Percentiles rank a stretch among this genome's conserved stretches.
Evolutionary conservation across 1,284 basidiomycete species (phyloP).

Genomic region (Tilletia indica): DNA sequence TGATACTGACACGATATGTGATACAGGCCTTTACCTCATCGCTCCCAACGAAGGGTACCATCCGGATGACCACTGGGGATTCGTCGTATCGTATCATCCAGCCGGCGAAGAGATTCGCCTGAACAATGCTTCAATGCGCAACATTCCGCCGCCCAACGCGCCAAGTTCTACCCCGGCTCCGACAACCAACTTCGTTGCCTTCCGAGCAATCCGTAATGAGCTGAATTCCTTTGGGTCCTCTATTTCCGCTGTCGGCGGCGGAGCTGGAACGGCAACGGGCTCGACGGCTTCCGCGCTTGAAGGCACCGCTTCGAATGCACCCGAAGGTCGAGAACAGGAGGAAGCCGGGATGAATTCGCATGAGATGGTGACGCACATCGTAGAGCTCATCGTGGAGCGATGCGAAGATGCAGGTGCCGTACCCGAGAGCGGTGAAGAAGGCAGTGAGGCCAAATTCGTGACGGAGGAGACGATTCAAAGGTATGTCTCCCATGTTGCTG

Average conservation of each 20-base stretch:
- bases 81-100: slow-evolving; percentile 39
- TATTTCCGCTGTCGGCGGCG: background rate
- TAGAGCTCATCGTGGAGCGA: slow-evolving; percentile 17
- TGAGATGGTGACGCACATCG: slow-evolving; percentile 18
- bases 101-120: slow-evolving; percentile 26
- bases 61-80: slow-evolving; percentile 48
- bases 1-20: background rate
- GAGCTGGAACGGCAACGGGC: background rate
- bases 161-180: slow-evolving; percentile 18
- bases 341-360: slow-evolving; percentile 17
- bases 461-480: slow-evolving; percentile 42
- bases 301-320: background rate
- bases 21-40: slow-evolving; percentile 37
- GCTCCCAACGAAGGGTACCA: slow-evolving; percentile 42
- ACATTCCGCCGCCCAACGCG: slow-evolving; percentile 26
- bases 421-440: slow-evolving; percentile 22
- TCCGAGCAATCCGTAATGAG: slow-evolving; percentile 45
- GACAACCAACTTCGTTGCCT: slow-evolving; percentile 35
- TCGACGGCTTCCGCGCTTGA: background rate
- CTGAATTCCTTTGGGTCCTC: slow-evolving; percentile 15
- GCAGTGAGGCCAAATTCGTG: slow-evolving; percentile 29
- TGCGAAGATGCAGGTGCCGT: slow-evolving; percentile 33
- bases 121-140: slow-evolving; percentile 38
- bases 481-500: slow-evolving; percentile 15
- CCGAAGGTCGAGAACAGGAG: slow-evolving; percentile 5